A percentile compares a stretch with the other conserved stretches of the same genome.
Conservation (phyloP, 164 flowering plant genomes). For the Protea cynaroides region DNA sequence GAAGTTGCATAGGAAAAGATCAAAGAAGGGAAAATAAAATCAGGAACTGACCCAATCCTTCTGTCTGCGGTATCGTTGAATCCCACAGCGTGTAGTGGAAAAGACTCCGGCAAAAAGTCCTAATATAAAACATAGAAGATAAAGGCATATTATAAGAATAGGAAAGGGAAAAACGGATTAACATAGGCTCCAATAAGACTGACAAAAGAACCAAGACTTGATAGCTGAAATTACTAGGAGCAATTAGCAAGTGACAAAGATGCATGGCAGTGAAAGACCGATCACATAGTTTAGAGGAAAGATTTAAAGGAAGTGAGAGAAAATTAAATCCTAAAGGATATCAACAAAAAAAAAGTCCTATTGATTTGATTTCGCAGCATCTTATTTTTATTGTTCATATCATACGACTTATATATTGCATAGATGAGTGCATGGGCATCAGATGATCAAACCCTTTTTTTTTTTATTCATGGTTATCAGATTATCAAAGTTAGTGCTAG, state of each 20-base stretch:
- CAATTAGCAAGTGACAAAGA: background rate
- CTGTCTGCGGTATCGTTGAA: slow-evolving; percentile 47
- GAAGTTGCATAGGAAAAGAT: background rate
- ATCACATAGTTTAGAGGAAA: too few relatives aligned
- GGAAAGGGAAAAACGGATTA: background rate
- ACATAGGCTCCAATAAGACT: background rate
- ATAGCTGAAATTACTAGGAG: background rate
- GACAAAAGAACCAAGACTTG: background rate
- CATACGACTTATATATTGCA: too few relatives aligned
- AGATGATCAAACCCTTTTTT: too few relatives aligned
- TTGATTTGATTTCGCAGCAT: too few relatives aligned
- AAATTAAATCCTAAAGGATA: too few relatives aligned
- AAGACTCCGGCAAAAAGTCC: slow-evolving; percentile 73
- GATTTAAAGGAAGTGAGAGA: too few relatives aligned
- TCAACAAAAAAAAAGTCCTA: too few relatives aligned
- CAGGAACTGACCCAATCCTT: slow-evolving; percentile 62
- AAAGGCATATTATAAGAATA: slow-evolving; percentile 1
- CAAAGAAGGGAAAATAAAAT: background rate
- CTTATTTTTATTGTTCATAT: too few relatives aligned
- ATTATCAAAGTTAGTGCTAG: too few relatives aligned
- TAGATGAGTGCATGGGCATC: too few relatives aligned
- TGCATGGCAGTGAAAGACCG: too few relatives aligned
- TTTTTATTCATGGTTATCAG: too few relatives aligned
- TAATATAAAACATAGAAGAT: slow-evolving; percentile 11
- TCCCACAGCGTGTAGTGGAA: slow-evolving; percentile 51